Base-by-base conservation (phyloP, 306 rosid species). In the Carpinus fangiana region DNA sequence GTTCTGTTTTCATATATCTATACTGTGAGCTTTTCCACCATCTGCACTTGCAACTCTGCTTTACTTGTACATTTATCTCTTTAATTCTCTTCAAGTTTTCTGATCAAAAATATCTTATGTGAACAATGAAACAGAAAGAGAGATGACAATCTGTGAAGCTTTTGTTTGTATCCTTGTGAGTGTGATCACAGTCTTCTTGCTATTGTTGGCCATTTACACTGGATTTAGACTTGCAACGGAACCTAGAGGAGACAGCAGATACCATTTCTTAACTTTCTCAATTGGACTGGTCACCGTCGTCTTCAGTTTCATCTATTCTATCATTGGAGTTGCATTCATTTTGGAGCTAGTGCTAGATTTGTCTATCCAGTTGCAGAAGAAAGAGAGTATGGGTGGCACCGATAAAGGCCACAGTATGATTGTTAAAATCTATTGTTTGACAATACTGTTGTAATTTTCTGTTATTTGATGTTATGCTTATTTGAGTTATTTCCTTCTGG, bases 241-340 rank as follows among this genome's bases (percentile, higher is more conserved):
- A 60, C 90, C 83, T 8, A 55, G 52, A 51, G 74, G 78, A 43
- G 70, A 50, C 23, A 76, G 74, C 68, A 78, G 68, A 75, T 48
- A 80, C 12, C 57, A 48, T 53, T 85, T 78, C 78, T 76, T 82
- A 18, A 57, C 74, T 61, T 79, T 78, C 54, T 82, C 86, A 21
- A 71, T 85, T 12, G 86, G 84, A 57, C 16, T 79, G 4, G 55
- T 75, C 4, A 76, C 80, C 48, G 72, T 65, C 17, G 46, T 82
- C 65, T 79, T 77, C n/a, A 79, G 85, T 46, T 56, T 28, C 31
- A 78, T 77, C 20, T 81, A 81, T 70, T 41, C 71, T 8, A 43
- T 73, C 70, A 73, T 84, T 26, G 84, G 84, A 52, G 70, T 80
- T 17, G 75, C 66, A 54, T 50, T 74, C 62, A 53, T 73, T 18